A percentile compares a stretch with the other conserved stretches of the same genome.
Evolutionary conservation across 768 basidiomycete species (phyloP).

Genomic region (Amanita muscaria): DNA sequence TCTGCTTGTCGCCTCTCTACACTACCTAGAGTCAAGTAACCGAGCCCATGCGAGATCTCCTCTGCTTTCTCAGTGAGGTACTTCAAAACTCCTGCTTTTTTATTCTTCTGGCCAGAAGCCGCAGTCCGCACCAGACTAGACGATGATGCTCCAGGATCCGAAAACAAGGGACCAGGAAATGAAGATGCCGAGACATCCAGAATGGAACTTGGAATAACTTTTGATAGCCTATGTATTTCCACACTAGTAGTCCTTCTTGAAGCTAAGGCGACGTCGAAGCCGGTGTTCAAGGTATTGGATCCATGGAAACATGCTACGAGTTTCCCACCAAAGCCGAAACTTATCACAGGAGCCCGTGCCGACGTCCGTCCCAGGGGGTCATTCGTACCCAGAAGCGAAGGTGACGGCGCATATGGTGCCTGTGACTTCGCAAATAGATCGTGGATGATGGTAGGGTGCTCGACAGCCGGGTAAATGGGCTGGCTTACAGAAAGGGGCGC

Average conservation of each 20-base stretch:
- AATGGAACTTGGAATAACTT: constrained; percentile 60
- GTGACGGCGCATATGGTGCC: constrained; percentile 72
- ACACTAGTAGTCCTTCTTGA: constrained; percentile 63
- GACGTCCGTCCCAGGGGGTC: constrained; percentile 73
- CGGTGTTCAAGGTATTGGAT: constrained; percentile 52
- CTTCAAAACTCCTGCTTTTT: constrained; percentile 67
- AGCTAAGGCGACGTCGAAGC: constrained; percentile 71
- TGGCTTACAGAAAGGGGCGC: constrained; percentile 19
- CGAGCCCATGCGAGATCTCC: constrained; percentile 71
- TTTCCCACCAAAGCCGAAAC: constrained; percentile 92
- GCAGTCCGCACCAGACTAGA: constrained; percentile 66
- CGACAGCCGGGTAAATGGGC: background rate
- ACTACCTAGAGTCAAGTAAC: constrained; percentile 51
- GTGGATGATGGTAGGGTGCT: constrained; percentile 15
- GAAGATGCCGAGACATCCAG: constrained; percentile 42
- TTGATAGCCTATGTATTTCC: constrained; percentile 57
- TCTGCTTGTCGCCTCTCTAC: constrained; percentile 54
- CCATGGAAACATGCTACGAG: constrained; percentile 84
- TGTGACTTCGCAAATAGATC: constrained; percentile 32
- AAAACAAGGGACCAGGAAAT: constrained; percentile 85
- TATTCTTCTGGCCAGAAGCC: constrained; percentile 64
- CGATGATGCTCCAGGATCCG: constrained; percentile 59
- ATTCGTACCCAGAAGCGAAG: constrained; percentile 73
- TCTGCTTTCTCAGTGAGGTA: constrained; percentile 70
- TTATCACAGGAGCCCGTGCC: constrained; percentile 68